Base-by-base conservation (phyloP, 2,329 filamentous ascomycete species). In the Botrytis pseudocinerea region DNA sequence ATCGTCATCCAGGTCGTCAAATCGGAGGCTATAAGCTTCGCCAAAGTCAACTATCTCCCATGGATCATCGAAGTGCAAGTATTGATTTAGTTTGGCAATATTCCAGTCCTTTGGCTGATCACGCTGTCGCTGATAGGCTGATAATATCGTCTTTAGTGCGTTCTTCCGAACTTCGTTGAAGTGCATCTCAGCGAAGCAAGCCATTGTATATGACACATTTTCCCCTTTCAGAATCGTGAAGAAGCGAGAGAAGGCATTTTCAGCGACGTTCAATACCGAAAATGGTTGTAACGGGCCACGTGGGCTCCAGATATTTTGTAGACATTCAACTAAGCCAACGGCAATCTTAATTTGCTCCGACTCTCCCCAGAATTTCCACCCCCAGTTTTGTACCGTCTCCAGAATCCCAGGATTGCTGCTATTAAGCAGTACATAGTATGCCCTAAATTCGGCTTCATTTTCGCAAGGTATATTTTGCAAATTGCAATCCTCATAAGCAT, bases 151-250 rank as follows among this genome's bases (percentile, higher is more conserved):
- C 71, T 85, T 85, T 28, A 92, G 79, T 25, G 90, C 87, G 20
- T 86, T 85, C 71, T 88, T 87, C 59, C 90, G 88, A 46, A 91
- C 82, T 51, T 85, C 84, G 59, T 88, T 87, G 73, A 92, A 91
- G 78, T 91, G 89, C n/a, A 90, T 87, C 78, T 92, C 90, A 10
- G 89, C 89, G 74, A 92, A 87, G 76, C 90, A 92, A 22, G 89
- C 90, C 88, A 92, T 91, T 1, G 89, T 91, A 78, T 92, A 92
- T 0, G 90, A 91, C 3, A 91, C 86, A 25, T 83, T 82, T 0
- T 84, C 82, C 59, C 86, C 84, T 76, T 88, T 84, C 42, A 92
- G 83, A 65, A 92, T 89, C 38, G 85, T 84, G 78, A 92, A 91
- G 79, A 87, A 91, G 28, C 86, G 84, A 38, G 84, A 82, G 62